These are phyloP conservation scores for Labyrinthula sp. DNA, from an alignment of 352 stramenopile genomes.

Conservation along the genomic window DNA sequence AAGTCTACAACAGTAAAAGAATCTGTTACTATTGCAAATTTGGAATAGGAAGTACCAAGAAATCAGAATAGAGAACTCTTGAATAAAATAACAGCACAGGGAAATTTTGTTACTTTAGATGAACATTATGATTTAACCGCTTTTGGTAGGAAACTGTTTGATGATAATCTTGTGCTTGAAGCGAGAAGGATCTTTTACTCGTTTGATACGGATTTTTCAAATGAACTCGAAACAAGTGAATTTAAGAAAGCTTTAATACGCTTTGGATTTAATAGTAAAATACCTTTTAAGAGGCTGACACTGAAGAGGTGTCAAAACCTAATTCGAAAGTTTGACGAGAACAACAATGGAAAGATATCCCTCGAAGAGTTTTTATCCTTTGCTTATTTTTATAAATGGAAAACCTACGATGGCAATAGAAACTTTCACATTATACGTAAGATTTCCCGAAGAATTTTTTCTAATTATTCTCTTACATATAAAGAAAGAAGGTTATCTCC, in stretches of 20 bases:
- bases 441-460: too few species aligned
- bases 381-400: conserved; percentile 10
- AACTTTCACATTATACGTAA: too few species aligned
- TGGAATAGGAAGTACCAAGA: too few species aligned
- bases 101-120: conserved; percentile 23
- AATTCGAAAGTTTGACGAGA: conserved; percentile 14
- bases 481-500: conserved; percentile 11
- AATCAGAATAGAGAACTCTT: too few species aligned
- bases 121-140: conserved; percentile 15
- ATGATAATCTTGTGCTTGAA: conserved; percentile 24
- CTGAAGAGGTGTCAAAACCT: conserved; percentile 3
- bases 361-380: conserved; percentile 26
- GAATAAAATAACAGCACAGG: too few species aligned
- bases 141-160: conserved; percentile 8
- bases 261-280: too few species aligned
- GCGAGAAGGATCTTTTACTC: conserved; percentile 15
- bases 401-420: background rate
- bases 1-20: too few species aligned
- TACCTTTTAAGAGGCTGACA: background rate
- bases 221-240: conserved; percentile 14
- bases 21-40: too few species aligned
- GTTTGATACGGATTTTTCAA: conserved; percentile 15
- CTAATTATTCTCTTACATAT: conserved; percentile 1
- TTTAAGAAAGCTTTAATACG: conserved; percentile 10
- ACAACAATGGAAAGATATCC: conserved; percentile 11